These are phyloP conservation scores for Candida hispaniensis DNA, from an alignment of 805 yeast species.

Conservation along the genomic window DNA sequence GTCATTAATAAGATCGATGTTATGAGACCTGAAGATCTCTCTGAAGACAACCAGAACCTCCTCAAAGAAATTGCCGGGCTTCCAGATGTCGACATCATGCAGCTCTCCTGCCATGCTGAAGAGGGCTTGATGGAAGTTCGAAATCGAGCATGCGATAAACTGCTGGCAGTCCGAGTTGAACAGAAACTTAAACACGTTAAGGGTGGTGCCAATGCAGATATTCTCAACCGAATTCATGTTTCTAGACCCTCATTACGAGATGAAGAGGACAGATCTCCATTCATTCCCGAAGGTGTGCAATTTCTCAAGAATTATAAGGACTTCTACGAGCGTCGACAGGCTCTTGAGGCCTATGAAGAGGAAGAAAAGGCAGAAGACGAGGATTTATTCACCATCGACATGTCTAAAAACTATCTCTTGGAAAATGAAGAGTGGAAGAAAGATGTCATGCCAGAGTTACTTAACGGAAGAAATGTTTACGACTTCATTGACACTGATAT, in stretches of 20 bases:
- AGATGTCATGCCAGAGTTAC: slow-evolving; percentile 91
- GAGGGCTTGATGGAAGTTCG: slow-evolving; percentile 93
- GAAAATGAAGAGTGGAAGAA: slow-evolving; percentile 98
- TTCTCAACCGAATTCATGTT: slow-evolving; percentile 90
- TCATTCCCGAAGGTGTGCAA: slow-evolving; percentile 65
- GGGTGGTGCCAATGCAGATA: slow-evolving; percentile 78
- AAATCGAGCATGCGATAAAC: slow-evolving; percentile 94
- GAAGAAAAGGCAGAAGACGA: slow-evolving; percentile 99
- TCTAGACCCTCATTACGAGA: slow-evolving; percentile 85
- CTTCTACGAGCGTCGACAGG: slow-evolving; percentile 71
- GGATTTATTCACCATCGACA: slow-evolving; percentile 87
- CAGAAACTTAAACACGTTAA: slow-evolving; percentile 62
- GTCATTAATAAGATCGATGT: slow-evolving; percentile 94
- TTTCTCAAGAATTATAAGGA: slow-evolving; percentile 48
- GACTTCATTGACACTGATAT: slow-evolving; percentile 97
- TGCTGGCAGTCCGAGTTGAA: slow-evolving; percentile 90
- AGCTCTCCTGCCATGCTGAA: slow-evolving; percentile 86
- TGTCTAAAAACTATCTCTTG: slow-evolving; percentile 81
- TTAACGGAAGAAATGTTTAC: slow-evolving; percentile 93
- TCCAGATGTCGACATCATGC: slow-evolving; percentile 70
- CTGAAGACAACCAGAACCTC: slow-evolving; percentile 59
- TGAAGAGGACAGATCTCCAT: slow-evolving; percentile 61
- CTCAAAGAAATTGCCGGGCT: slow-evolving; percentile 44
- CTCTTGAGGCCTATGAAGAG: slow-evolving; percentile 82
- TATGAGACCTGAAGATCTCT: slow-evolving; percentile 73